Conservation (phyloP, 202 grass and related monocot species). For the Setaria viridis region DNA sequence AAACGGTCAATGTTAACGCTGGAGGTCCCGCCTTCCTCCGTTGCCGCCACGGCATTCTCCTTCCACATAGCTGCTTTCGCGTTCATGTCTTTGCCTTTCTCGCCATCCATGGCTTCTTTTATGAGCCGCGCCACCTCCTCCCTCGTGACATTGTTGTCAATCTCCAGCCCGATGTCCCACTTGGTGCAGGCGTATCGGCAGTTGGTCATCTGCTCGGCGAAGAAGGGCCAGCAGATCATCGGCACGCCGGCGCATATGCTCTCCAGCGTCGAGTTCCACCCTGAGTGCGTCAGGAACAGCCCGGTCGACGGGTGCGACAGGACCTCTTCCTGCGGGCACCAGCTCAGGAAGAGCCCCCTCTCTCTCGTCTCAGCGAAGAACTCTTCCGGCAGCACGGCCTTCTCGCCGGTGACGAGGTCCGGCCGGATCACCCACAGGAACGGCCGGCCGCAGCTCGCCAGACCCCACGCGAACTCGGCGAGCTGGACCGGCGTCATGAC, state of each 20-base stretch:
- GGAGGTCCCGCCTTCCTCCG: slow-evolving; percentile 40
- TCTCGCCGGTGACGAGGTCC: slow-evolving; percentile 63
- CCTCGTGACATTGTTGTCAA: slow-evolving; percentile 63
- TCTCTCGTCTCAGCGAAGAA: slow-evolving; percentile 51
- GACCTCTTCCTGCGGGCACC: slow-evolving; percentile 66
- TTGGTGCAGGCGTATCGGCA: slow-evolving; percentile 55
- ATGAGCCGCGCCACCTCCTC: slow-evolving; percentile 62
- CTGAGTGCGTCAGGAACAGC: slow-evolving; percentile 58
- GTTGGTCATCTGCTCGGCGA: slow-evolving; percentile 68
- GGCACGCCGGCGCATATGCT: slow-evolving; percentile 61
- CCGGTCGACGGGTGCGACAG: slow-evolving; percentile 29
- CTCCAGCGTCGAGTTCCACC: slow-evolving; percentile 56
- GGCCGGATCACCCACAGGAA: slow-evolving; percentile 77
- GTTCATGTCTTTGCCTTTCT: slow-evolving; percentile 62
- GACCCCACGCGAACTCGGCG: slow-evolving; percentile 71
- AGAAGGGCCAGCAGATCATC: slow-evolving; percentile 84
- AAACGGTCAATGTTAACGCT: slow-evolving; percentile 42
- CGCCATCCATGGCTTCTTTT: slow-evolving; percentile 61
- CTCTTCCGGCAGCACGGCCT: slow-evolving; percentile 48
- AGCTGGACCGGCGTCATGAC: slow-evolving; percentile 57
- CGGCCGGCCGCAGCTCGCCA: slow-evolving; percentile 55
- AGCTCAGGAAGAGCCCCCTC: slow-evolving; percentile 56
- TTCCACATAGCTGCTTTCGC: slow-evolving; percentile 55
- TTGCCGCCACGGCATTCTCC: slow-evolving; percentile 45
- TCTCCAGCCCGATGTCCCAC: slow-evolving; percentile 75